phyloP scores from a whole-genome alignment of 2,329 filamentous ascomycete genomes.

The Aureobasidium sp. region DNA sequence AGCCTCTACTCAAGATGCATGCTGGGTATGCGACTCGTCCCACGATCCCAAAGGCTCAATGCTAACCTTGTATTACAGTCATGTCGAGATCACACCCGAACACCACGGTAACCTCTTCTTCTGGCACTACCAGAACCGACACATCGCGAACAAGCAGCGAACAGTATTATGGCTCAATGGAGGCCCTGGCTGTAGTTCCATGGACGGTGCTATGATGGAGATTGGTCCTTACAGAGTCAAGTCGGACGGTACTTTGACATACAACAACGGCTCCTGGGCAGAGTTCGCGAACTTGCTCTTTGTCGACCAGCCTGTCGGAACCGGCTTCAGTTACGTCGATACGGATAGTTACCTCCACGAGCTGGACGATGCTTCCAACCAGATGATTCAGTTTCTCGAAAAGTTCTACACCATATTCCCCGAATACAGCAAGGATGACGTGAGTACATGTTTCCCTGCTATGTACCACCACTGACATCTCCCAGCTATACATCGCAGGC shows the following conservation, averaged over 20 bases:
- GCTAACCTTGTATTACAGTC: constrained; percentile 45
- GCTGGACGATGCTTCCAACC: constrained; percentile 77
- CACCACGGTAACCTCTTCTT: constrained; percentile 95
- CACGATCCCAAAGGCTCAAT: neutral
- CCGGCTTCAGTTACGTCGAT: constrained; percentile 91
- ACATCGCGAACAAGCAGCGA: constrained; percentile 84
- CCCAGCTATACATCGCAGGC: constrained; percentile 82
- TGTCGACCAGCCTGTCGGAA: constrained; percentile 94
- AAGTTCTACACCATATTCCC: constrained; percentile 89
- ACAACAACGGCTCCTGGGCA: constrained; percentile 96
- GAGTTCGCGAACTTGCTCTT: constrained; percentile 97
- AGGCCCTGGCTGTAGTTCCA: constrained; percentile 92
- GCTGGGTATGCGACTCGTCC: constrained; percentile 63
- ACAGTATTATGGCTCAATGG: constrained; percentile 97
- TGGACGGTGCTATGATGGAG: constrained; percentile 95
- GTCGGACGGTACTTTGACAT: constrained; percentile 60
- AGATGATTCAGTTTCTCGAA: constrained; percentile 83
- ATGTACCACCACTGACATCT: neutral
- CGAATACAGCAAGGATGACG: constrained; percentile 85
- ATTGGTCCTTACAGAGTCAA: constrained; percentile 86
- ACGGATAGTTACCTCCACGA: constrained; percentile 81
- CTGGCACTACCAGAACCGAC: constrained; percentile 94
- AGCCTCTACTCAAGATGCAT: constrained; percentile 88
- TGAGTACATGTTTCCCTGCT: constrained; percentile 42
- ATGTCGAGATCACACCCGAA: constrained; percentile 80